phyloP scores from a whole-genome alignment of 116 monocot genomes.

The Trichopus zeylanicus region DNA sequence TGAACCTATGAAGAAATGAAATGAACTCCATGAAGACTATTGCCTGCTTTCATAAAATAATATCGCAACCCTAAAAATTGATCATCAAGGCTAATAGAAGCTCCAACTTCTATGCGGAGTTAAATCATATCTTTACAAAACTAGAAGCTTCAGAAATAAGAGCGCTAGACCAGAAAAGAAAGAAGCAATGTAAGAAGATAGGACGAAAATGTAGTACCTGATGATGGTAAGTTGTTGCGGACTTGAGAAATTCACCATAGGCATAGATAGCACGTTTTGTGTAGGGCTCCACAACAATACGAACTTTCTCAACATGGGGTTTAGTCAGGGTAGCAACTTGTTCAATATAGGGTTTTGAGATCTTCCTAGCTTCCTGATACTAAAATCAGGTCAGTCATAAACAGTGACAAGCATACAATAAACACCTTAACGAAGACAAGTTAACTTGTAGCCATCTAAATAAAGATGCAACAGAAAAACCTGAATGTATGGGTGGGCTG shows the following conservation, averaged over 20 bases:
- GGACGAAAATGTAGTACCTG: no score
- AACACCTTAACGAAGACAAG: not conserved
- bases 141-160: no score
- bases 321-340: constrained; percentile 36
- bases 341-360: constrained; percentile 58
- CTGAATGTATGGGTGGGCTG: constrained; percentile 55
- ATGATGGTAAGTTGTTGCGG: constrained; percentile 51
- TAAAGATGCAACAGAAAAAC: constrained; percentile 13
- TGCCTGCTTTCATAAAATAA: no score
- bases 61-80: no score
- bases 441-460: not conserved
- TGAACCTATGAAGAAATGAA: constrained; percentile 27
- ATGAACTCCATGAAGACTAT: no score
- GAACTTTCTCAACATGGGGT: constrained; percentile 51
- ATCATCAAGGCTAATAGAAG: not conserved
- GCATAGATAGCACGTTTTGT: constrained; percentile 27
- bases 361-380: constrained; percentile 43
- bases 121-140: no score
- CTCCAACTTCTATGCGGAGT: no score
- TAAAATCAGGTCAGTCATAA: not conserved
- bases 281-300: constrained; percentile 29
- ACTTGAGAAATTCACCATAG: constrained; percentile 49
- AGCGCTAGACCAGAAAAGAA: no score
- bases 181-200: no score
- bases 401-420: not conserved